phyloP scores from a whole-genome alignment of 495 filamentous ascomycete genomes.

The Podospora australis region DNA sequence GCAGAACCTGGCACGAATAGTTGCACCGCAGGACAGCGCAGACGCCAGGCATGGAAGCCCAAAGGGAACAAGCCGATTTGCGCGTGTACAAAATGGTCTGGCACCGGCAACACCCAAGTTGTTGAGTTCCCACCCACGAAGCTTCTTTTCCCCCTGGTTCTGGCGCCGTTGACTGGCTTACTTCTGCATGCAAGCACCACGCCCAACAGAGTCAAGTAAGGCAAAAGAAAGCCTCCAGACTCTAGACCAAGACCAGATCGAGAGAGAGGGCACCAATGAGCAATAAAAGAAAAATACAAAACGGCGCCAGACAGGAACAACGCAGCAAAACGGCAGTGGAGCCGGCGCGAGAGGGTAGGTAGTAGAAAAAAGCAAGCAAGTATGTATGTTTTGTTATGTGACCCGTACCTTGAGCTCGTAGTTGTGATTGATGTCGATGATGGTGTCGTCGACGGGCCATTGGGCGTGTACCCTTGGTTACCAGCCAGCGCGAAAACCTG shows the following conservation, averaged over 20 bases:
- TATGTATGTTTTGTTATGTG: constrained; percentile 1
- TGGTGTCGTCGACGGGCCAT: constrained; percentile 21
- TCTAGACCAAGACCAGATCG: neutral
- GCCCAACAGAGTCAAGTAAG: neutral
- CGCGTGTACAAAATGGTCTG: constrained; percentile 2
- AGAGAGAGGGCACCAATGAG: neutral
- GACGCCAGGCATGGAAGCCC: constrained; percentile 12
- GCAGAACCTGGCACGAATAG: constrained; percentile 22
- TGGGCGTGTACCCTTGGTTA: constrained; percentile 16
- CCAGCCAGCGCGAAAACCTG: too few relatives aligned
- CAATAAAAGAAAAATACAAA: neutral
- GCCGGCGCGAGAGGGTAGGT: constrained; percentile 3
- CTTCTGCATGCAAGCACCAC: neutral
- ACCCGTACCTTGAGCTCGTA: constrained; percentile 21
- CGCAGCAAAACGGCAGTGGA: constrained; percentile 2
- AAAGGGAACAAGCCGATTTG: constrained; percentile 11
- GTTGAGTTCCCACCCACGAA: constrained; percentile 5
- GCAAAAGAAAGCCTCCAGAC: neutral
- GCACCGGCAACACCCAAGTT: constrained; percentile 5
- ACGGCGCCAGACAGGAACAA: neutral
- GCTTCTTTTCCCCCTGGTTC: neutral
- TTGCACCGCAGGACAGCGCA: constrained; percentile 28
- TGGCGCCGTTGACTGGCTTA: neutral
- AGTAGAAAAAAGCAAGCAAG: neutral
- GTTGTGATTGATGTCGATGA: constrained; percentile 9